These are phyloP conservation scores for Serpula lacrymans DNA, from an alignment of 768 basidiomycete genomes.

Conservation along the genomic window DNA sequence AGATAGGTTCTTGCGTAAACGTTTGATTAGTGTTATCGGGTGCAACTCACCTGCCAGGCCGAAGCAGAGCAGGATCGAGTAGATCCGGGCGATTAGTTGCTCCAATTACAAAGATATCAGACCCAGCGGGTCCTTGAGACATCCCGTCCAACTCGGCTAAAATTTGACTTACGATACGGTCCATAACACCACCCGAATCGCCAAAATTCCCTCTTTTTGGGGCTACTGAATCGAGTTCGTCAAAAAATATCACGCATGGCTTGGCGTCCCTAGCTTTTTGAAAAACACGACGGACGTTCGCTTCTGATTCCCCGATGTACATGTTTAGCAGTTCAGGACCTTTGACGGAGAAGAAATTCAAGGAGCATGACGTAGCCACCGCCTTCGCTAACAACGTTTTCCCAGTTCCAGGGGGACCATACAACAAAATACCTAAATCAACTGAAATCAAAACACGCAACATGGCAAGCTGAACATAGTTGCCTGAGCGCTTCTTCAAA, in stretches of 20 bases:
- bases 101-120: slow-evolving; percentile 90
- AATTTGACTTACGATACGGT: slow-evolving; percentile 93
- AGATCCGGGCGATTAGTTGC: slow-evolving; percentile 95
- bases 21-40: not conserved
- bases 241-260: slow-evolving; percentile 96
- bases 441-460: not conserved
- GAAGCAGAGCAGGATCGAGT: slow-evolving; percentile 81
- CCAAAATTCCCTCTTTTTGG: slow-evolving; percentile 94
- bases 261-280: slow-evolving; percentile 87
- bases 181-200: slow-evolving; percentile 97
- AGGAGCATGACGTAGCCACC: slow-evolving; percentile 89
- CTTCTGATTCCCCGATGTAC: slow-evolving; percentile 98
- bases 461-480: not conserved
- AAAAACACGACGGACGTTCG: slow-evolving; percentile 92
- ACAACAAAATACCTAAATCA: slow-evolving; percentile 77
- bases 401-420: slow-evolving; percentile 94
- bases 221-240: slow-evolving; percentile 92
- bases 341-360: slow-evolving; percentile 97
- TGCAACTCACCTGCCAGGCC: slow-evolving; percentile 72
- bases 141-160: slow-evolving; percentile 94
- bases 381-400: slow-evolving; percentile 96
- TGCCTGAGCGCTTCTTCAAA: slow-evolving; percentile 93
- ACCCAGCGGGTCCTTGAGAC: slow-evolving; percentile 53
- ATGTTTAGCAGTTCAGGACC: slow-evolving; percentile 95
- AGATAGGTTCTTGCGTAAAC: not conserved